Base-by-base conservation (phyloP, 495 filamentous ascomycete species). In the Podospora didyma region DNA sequence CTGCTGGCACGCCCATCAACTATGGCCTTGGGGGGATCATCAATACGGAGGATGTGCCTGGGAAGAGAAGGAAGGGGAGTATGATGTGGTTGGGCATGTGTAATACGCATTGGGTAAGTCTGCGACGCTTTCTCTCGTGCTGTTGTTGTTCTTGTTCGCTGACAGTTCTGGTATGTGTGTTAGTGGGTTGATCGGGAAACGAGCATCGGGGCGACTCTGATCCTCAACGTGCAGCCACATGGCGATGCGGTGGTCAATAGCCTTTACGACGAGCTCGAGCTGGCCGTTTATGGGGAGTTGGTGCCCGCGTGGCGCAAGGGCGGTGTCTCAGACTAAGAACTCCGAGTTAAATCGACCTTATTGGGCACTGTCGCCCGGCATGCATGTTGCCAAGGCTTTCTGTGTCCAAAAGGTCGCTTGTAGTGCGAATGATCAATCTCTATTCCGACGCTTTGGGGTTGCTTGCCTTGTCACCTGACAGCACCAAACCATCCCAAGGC, bases 111-210 rank as follows among this genome's bases (percentile, higher is more conserved):
- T 73, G 70, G 69, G 69, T 69, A 46, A 62, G 69, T 61, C 14
- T 16, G 19, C 24, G n/a, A 52, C 10, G 26, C n/a, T 0, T 37
- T 14, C 14, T 19, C 19, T 46, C 20, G 12, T 16, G 6, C 5
- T 11, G 34, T 31, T 22, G 2, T n/a, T 3, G 6, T 14, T 12
- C 0, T 53, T 26, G n/a, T 17, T 23, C 7, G 53, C 49, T 42
- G 39, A 42, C 39, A 1, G 46, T 34, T 11, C 46, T 12, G 51
- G 47, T 28, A 41, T 54, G 11, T 19, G n/a, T 16, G 19, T 23
- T 28, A 71, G 71, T 73, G 70, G 67, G 67, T 74, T 21, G 71
- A 74, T 39, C 70, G 50, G 0, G 56, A 66, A 50, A 59, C 66
- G 1, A 70, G 70, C 2, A 69, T 73, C 26, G 69, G 48, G 2